phyloP scores from a whole-genome alignment of 2,329 filamentous ascomycete species.

The Orbilia quercus region DNA sequence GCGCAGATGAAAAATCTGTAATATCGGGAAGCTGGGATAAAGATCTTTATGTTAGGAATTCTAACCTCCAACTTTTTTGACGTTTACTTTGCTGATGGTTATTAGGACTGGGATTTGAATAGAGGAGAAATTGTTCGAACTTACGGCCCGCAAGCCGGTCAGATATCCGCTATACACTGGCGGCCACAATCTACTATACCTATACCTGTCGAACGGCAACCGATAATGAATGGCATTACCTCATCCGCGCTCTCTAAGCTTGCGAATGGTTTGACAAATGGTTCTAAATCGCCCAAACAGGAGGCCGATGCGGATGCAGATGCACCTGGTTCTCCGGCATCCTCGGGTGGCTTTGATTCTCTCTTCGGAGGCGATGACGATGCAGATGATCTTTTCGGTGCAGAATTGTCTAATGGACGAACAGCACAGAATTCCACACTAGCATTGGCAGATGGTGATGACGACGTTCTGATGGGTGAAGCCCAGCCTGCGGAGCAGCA shows the following conservation, averaged over 20 bases:
- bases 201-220: conserved; percentile 72
- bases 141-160: conserved; percentile 77
- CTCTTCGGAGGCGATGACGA: conserved; percentile 86
- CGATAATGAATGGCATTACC: conserved; percentile 69
- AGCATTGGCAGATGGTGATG: conserved; percentile 61
- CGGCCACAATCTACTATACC: conserved; percentile 79
- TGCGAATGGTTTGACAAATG: conserved; percentile 59
- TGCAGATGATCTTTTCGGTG: conserved; percentile 75
- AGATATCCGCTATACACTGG: conserved; percentile 88
- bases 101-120: conserved; percentile 87
- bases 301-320: conserved; percentile 57
- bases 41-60: conserved; percentile 70
- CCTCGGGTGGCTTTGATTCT: conserved; percentile 69
- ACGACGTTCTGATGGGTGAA: conserved; percentile 61
- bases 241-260: conserved; percentile 57
- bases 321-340: conserved; percentile 59
- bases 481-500: conserved; percentile 50
- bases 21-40: conserved; percentile 98
- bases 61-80: neutral
- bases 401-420: conserved; percentile 73
- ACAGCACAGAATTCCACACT: conserved; percentile 63
- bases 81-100: conserved; percentile 20
- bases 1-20: conserved; percentile 85
- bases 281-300: conserved; percentile 42
- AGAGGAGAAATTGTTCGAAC: conserved; percentile 79